Percentiles rank a stretch among this genome's conserved stretches.
Evolutionary conservation across 768 basidiomycete genomes (phyloP).

Genomic region (Agrocybe praecox): DNA sequence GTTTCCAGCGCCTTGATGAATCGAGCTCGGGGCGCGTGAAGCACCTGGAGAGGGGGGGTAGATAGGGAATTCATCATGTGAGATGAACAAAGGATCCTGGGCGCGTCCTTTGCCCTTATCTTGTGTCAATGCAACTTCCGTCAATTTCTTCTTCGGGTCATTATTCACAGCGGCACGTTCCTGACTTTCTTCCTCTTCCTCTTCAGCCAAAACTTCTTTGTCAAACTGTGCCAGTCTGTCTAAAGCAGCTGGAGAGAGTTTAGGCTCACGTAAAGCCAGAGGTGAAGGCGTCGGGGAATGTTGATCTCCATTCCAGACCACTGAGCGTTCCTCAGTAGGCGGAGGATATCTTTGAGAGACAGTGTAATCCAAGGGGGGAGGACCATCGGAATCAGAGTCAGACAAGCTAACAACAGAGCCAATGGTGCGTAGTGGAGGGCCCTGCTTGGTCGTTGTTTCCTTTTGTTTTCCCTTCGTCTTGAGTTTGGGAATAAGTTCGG

Average conservation of each 20-base stretch:
- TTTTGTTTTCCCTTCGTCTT: neutral
- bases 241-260: conserved; percentile 7
- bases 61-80: neutral
- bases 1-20: neutral
- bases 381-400: neutral
- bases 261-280: neutral
- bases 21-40: neutral
- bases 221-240: conserved; percentile 9
- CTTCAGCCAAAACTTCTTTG: conserved; percentile 7
- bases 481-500: neutral
- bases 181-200: conserved; percentile 8
- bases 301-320: neutral
- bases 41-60: neutral
- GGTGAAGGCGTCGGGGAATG: neutral
- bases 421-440: neutral
- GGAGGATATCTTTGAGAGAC: neutral
- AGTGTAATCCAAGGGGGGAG: neutral
- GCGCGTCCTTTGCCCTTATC: conserved; percentile 4
- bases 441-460: neutral
- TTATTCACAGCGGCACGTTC: neutral
- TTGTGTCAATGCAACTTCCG: neutral
- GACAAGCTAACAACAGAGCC: neutral
- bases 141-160: neutral
- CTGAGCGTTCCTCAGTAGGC: conserved; percentile 6
- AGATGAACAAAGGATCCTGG: neutral